Base-by-base conservation (phyloP, 768 basidiomycete genomes). In the Dictyophora rubrovolvata region DNA sequence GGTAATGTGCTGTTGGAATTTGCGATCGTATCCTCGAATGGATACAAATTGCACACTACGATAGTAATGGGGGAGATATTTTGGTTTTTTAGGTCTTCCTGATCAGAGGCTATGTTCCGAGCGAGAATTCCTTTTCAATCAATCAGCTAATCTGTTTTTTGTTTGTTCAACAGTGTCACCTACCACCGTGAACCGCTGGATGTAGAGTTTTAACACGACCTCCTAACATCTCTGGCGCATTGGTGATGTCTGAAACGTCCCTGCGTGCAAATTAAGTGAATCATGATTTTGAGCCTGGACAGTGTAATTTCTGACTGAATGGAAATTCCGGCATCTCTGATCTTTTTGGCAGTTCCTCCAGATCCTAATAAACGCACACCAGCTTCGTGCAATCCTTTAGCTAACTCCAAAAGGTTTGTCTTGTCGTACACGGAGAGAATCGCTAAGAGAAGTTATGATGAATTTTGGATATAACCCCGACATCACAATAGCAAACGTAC, bases 21-120 rank as follows among this genome's bases (percentile, higher is more conserved):
- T 0, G 94, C 81, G 69, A 95, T 89, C 52, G 94, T 96, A 20
- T 85, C 82, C 34, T 89, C 83, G 75, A 99, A 99, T 0, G 96
- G 96, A 76, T 99, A 98, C 55, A 99, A 84, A 71, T 99, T 99
- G 84, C 96, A 99, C 62, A 96, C 93, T 59, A 99, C 95, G 75
- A 99, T 87, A 58, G 88, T 85, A 74, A 98, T 97, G 62, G 90
- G 89, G 6, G 89, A 82, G 72, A 99, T 98, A 60, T 76, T 77
- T 67, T 95, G 93, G 7, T 84, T 76, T 28, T 80, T 74, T 54
- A 98, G 81, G 70, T 99, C 96, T 56, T 80, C 77, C 63, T 93
- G 81, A 73, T 99, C 96, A 10, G 92, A 92, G 4, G 87, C 83
- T 63, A 93, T 95, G 54, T 86, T 80, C 18, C 96, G 86, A 5